These are phyloP conservation scores for Postia placenta DNA, from an alignment of 768 basidiomycete genomes.

Conservation along the genomic window DNA sequence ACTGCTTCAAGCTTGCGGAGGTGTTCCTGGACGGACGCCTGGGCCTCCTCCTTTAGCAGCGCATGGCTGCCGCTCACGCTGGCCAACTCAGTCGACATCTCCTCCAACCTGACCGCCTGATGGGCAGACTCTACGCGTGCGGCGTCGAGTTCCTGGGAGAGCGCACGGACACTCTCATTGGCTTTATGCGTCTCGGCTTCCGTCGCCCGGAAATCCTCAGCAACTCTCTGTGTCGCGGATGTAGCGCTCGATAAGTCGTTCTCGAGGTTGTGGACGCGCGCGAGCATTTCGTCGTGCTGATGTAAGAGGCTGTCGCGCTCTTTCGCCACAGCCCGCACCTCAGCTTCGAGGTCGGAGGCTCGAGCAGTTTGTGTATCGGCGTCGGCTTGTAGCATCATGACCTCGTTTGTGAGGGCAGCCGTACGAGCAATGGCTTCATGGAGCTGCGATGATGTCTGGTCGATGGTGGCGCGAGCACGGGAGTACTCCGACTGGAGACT, in stretches of 20 bases:
- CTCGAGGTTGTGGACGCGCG: neutral
- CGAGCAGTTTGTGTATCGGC: neutral
- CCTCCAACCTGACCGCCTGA: neutral
- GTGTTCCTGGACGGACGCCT: neutral
- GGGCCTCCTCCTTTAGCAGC: neutral
- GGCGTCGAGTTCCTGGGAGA: neutral
- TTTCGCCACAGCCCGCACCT: neutral
- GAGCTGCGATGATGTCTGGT: neutral
- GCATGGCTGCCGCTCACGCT: neutral
- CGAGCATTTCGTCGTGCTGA: neutral
- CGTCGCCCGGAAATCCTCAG: neutral
- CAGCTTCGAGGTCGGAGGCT: neutral
- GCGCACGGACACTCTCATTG: neutral
- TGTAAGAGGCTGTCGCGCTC: neutral
- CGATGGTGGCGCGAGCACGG: neutral
- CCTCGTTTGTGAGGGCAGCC: neutral
- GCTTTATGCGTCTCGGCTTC: neutral
- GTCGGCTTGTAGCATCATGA: neutral
- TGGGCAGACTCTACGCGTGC: neutral
- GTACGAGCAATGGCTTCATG: neutral
- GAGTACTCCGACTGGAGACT: neutral
- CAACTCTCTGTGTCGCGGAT: neutral
- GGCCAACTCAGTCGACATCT: neutral
- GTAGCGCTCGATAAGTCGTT: neutral
- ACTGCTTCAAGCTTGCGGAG: conserved; percentile 1